Evolutionary conservation across 106 monocot genomes (phyloP).

Genomic region (Posidonia australis): DNA sequence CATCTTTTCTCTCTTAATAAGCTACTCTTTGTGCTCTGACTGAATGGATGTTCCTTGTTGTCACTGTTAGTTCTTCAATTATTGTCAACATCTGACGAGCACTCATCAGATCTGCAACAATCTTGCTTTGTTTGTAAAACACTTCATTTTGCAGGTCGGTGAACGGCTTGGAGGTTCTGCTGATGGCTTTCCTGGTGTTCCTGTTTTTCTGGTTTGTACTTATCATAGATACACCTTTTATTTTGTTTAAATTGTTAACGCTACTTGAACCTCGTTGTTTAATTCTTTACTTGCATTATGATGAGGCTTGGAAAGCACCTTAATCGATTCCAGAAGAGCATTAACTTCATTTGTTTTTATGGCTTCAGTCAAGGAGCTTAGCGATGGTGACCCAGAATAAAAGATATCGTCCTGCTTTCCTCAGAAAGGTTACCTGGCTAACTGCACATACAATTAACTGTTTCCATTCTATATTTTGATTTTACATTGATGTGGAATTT

Average conservation of each 20-base stretch:
- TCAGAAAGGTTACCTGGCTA: slow-evolving; percentile 64
- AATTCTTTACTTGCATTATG: background rate
- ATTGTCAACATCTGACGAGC: too few relatives aligned
- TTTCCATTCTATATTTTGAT: background rate
- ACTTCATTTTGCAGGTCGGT: background rate
- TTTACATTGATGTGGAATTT: background rate
- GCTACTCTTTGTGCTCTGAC: too few relatives aligned
- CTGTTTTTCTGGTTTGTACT: slow-evolving; percentile 11
- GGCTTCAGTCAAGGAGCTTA: slow-evolving; percentile 72
- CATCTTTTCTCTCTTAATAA: too few relatives aligned
- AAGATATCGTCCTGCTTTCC: slow-evolving; percentile 81
- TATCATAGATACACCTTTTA: background rate
- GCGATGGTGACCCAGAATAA: slow-evolving; percentile 59
- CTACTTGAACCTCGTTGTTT: background rate
- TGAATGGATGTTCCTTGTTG: too few relatives aligned
- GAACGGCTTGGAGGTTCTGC: slow-evolving; percentile 6
- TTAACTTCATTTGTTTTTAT: background rate
- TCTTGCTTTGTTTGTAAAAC: too few relatives aligned
- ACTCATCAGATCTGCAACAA: too few relatives aligned
- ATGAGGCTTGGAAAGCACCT: background rate
- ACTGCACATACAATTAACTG: background rate
- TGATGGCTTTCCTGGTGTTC: slow-evolving; percentile 12
- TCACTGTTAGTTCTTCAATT: too few relatives aligned
- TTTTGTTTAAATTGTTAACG: background rate
- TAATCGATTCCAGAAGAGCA: too few relatives aligned